Base-by-base conservation (phyloP, 345 rosid genomes). In the Corchorus capsularis region DNA sequence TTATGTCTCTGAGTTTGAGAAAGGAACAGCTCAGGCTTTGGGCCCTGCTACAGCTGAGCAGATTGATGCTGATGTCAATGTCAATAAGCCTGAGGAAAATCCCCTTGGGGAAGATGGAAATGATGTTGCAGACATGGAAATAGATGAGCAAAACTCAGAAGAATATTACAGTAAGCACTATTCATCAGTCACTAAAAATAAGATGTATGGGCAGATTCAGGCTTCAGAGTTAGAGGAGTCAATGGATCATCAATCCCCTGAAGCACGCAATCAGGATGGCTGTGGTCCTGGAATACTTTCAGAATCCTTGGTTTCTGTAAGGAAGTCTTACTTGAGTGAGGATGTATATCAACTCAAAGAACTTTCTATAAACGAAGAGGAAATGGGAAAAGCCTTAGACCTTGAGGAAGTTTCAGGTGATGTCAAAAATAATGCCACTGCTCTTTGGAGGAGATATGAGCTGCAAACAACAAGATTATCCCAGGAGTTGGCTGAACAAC, bases 11-110 rank as follows among this genome's bases (percentile, higher is more conserved):
- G 96, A 87, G 83, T 74, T 72, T 77, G 97, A 93, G 52, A 79
- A 79, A 77, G 99, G 97, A 81, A 89, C 93, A 41, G 90, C 89
- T 49, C 99, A 92, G 82, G 90, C 97, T 13, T 75, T 92, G 77
- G 99, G 98, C 78, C 90, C 99, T 81, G 98, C 98, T 32, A 84
- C 89, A 53, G 79, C 94, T 45, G 98, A 96, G 77, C 99, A 96
- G 85, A 81, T 85, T 67, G 88, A 93, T 76, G 69, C 83, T 55
- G 82, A 84, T 81, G 79, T 86, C 74, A 82, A 75, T 78, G 76
- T 79, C 56, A 80, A 78, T 60, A 85, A 86, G 69, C 80, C 80
- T 15, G 88, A 91, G 54, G 89, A 82, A 75, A 93, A 88, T 78
- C 78, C 53, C 77, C 80, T 67, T 20, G 72, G 85, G 14, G 82